Evolutionary conservation across 1,284 basidiomycete genomes (phyloP).

Genomic region (Cryptococcus sp.): DNA sequence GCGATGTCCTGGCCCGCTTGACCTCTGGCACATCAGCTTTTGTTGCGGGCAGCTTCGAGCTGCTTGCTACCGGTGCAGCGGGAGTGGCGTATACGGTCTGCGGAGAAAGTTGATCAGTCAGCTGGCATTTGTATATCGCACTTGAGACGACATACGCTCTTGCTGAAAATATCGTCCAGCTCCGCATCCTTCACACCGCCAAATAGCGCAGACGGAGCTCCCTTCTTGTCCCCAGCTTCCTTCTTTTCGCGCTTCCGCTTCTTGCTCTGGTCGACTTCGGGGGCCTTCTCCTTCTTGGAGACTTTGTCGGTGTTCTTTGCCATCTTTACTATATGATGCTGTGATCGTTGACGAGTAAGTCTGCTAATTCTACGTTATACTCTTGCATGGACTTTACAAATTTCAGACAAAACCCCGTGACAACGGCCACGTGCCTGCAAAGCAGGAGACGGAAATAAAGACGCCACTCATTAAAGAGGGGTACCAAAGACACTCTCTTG

Average conservation of each 20-base stretch:
- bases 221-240: constrained; percentile 2
- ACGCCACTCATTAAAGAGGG: not conserved
- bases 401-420: not conserved
- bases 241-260: constrained; percentile 33
- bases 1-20: constrained; percentile 20
- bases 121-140: not conserved
- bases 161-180: constrained; percentile 53
- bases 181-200: constrained; percentile 39
- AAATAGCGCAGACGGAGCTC: constrained; percentile 26
- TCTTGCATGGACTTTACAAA: not conserved
- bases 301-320: constrained; percentile 22
- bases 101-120: not conserved
- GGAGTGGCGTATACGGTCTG: constrained; percentile 39
- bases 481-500: not conserved
- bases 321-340: constrained; percentile 5
- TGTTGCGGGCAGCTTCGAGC: constrained; percentile 15
- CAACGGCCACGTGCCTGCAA: too few species aligned
- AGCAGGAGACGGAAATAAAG: not conserved
- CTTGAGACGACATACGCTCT: constrained; percentile 46
- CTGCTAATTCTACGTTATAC: not conserved
- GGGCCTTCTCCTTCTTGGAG: constrained; percentile 19
- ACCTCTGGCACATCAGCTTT: constrained; percentile 7
- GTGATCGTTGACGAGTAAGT: not conserved
- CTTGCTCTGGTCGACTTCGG: constrained; percentile 28
- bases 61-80: constrained; percentile 20